These are phyloP conservation scores for Aspergillus novoparasiticus DNA, from an alignment of 2,329 filamentous ascomycete species.

Conservation along the genomic window DNA sequence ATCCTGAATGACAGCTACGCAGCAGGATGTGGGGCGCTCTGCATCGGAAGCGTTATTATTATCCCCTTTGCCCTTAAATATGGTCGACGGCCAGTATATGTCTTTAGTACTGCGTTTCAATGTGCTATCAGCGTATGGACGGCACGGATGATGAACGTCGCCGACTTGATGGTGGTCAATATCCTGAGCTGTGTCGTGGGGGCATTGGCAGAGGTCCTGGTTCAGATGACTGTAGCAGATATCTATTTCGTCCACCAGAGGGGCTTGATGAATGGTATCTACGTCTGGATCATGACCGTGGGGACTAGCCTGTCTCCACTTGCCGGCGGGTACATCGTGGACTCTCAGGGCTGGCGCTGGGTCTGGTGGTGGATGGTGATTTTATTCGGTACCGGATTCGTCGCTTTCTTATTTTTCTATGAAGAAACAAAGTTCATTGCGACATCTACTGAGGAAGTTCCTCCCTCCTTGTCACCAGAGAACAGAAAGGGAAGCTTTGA, in stretches of 20 bases:
- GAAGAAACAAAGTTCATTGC: slow-evolving; percentile 42
- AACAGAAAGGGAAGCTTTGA: too few relatives aligned
- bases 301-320: slow-evolving; percentile 43
- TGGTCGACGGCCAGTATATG: slow-evolving; percentile 50
- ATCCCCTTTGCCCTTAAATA: slow-evolving; percentile 52
- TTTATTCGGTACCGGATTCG: slow-evolving; percentile 40
- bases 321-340: slow-evolving; percentile 35
- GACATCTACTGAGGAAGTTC: background rate
- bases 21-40: slow-evolving; percentile 45
- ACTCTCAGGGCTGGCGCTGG: slow-evolving; percentile 53
- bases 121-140: slow-evolving; percentile 46
- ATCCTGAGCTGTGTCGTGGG: slow-evolving; percentile 49
- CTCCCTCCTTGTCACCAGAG: background rate
- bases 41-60: slow-evolving; percentile 46
- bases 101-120: slow-evolving; percentile 45
- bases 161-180: slow-evolving; percentile 50
- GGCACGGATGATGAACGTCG: slow-evolving; percentile 45
- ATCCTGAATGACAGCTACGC: slow-evolving; percentile 51
- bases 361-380: slow-evolving; percentile 52
- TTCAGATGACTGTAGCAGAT: slow-evolving; percentile 53
- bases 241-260: slow-evolving; percentile 54
- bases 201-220: slow-evolving; percentile 46
- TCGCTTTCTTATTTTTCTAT: slow-evolving; percentile 48
- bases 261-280: slow-evolving; percentile 52
- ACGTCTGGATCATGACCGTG: slow-evolving; percentile 38